Base-by-base conservation (phyloP, 345 rosid species). In the Alliaria petiolata region DNA sequence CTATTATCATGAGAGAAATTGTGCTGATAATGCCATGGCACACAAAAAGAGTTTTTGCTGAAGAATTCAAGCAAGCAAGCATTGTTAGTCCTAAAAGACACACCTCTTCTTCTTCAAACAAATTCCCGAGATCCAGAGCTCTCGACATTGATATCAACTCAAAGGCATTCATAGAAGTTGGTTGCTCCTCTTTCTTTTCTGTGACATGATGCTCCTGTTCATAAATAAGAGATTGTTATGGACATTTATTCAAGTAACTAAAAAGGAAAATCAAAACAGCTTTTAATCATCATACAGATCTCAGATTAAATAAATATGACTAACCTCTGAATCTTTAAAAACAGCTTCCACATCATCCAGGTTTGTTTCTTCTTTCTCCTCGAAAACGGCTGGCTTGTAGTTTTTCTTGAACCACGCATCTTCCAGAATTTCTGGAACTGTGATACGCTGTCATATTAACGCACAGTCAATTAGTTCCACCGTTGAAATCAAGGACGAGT, bases 281-380 rank as follows among this genome's bases (percentile, higher is more conserved):
- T 22, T 4, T 28, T 19, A 62, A 80, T 77, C 82, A 91, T 93
- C 76, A 43, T 76, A 8, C 3, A 25, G 39, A 26, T 52, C 15
- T 61, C 19, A 68, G 35, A 49, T 46, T 40, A 71, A 44, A 9
- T 28, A 30, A 68, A 42, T 55, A 52, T 31, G 36, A 80, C 97
- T 82, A 46, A 91, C 99, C 58, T 77, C 80, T 26, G 92, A 86
- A 77, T 95, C 97, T 87, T 89, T 83, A 19, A 95, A 95, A 76
- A 91, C 93, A 67, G 99, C 96, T 75, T 95, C 93, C 20, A 95
- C 90, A 57, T 95, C 97, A 82, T 89, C 96, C 81, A 88, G 76
- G 79, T 78, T 89, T 43, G 92, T 63, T 58, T 84, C 78, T 65
- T 84, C 87, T 70, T 85, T 87, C 84, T 91, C 99, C 63, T 84